Conservation (phyloP, 2,329 filamentous ascomycete genomes). For the Talaromyces sp. region DNA sequence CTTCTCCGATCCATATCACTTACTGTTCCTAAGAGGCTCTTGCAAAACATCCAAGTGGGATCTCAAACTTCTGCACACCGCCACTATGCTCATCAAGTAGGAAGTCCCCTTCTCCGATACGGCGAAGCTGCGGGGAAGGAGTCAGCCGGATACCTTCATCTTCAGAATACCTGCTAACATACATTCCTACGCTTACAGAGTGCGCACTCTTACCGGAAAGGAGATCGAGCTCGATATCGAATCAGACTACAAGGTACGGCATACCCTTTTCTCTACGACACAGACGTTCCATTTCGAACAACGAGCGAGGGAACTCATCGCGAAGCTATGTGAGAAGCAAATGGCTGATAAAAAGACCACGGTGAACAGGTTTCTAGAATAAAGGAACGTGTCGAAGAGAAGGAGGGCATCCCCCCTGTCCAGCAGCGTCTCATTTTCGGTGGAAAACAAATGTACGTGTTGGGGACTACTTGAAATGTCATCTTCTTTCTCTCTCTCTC, state of each 20-base stretch:
- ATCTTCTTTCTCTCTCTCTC: background rate
- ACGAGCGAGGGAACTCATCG: background rate
- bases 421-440: conserved; percentile 95
- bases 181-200: conserved; percentile 51
- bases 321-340: background rate
- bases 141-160: conserved; percentile 13
- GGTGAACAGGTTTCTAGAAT: conserved; percentile 74
- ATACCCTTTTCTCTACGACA: too few species aligned
- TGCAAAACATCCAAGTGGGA: background rate
- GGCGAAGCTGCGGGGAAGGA: conserved; percentile 1
- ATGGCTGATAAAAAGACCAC: background rate
- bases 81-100: conserved; percentile 51
- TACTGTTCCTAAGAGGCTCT: background rate
- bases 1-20: background rate
- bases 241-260: conserved; percentile 75
- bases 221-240: conserved; percentile 99
- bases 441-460: conserved; percentile 88
- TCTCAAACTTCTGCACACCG: background rate
- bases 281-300: background rate
- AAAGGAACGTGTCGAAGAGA: conserved; percentile 99
- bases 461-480: background rate
- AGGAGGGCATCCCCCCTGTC: conserved; percentile 94
- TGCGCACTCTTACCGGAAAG: conserved; percentile 95
- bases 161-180: conserved; percentile 8
- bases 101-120: conserved; percentile 11